Conservation (phyloP, 2,329 filamentous ascomycete species). For the Pseudonectria foliicola region DNA sequence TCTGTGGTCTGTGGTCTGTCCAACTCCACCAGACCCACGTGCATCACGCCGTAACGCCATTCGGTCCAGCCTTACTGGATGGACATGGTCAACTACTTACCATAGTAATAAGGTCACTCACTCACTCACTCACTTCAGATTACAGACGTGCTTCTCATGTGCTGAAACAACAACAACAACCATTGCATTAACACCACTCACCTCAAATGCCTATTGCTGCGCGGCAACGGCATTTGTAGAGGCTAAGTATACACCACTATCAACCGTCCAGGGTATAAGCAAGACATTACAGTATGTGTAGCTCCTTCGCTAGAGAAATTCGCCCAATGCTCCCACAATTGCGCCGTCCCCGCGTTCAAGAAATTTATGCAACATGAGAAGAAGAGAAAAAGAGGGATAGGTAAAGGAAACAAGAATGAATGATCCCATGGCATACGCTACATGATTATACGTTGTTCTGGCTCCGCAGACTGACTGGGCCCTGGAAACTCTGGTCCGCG, state of each 20-base stretch:
- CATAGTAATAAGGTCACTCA: too few relatives aligned
- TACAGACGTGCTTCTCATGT: too few relatives aligned
- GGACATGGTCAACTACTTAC: too few relatives aligned
- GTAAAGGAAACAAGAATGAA: slow-evolving; percentile 6
- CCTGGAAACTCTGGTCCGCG: slow-evolving; percentile 44
- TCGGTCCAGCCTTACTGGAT: too few relatives aligned
- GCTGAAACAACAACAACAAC: too few relatives aligned
- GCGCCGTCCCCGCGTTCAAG: not conserved
- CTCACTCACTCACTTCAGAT: too few relatives aligned
- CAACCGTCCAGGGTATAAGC: slow-evolving; percentile 12
- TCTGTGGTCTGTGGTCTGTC: too few relatives aligned
- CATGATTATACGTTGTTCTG: slow-evolving; percentile 18
- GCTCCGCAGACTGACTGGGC: slow-evolving; percentile 40
- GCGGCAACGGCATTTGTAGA: not conserved
- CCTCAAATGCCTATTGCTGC: too few relatives aligned
- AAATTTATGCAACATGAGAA: not conserved
- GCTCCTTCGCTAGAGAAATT: not conserved
- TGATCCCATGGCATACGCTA: slow-evolving; percentile 1
- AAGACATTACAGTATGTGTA: slow-evolving; percentile 8
- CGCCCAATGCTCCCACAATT: not conserved
- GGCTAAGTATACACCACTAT: slow-evolving; percentile 9
- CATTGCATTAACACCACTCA: too few relatives aligned
- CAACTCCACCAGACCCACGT: too few relatives aligned
- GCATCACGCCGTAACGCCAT: too few relatives aligned
- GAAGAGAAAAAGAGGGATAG: slow-evolving; percentile 5